These are phyloP conservation scores for Leccinum subspadiceum DNA, from an alignment of 1,284 basidiomycete genomes.

Conservation along the genomic window DNA sequence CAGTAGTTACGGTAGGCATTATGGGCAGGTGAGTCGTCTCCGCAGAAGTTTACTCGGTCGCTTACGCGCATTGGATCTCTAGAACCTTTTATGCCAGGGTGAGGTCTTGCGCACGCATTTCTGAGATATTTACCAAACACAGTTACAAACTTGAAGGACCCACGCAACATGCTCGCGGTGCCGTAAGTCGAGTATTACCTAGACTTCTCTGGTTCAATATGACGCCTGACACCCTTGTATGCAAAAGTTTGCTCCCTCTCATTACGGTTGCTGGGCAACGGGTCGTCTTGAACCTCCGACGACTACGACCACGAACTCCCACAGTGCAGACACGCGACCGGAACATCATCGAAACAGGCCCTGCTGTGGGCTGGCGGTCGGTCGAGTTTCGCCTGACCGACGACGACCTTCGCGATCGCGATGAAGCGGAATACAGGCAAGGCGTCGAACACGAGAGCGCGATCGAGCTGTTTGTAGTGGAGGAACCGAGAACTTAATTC, in stretches of 20 bases:
- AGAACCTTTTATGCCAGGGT: neutral
- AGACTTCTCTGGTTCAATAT: neutral
- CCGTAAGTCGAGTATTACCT: neutral
- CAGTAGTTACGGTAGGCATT: neutral
- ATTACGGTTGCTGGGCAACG: constrained; percentile 8
- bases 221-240: neutral
- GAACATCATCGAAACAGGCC: neutral
- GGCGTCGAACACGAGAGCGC: neutral
- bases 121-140: neutral
- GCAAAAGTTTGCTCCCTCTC: neutral
- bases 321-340: neutral
- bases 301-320: neutral
- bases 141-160: neutral
- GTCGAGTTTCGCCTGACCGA: neutral
- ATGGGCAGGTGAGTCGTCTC: neutral
- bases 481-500: neutral
- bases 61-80: neutral
- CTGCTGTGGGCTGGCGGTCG: neutral
- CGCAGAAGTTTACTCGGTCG: neutral
- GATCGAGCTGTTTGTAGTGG: neutral
- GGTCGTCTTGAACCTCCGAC: constrained; percentile 10
- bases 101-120: neutral
- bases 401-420: neutral
- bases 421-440: neutral
- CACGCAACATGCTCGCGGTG: neutral